Evolutionary conservation across 495 filamentous ascomycete species (phyloP).

Genomic region (Talaromyces thailandensis): DNA sequence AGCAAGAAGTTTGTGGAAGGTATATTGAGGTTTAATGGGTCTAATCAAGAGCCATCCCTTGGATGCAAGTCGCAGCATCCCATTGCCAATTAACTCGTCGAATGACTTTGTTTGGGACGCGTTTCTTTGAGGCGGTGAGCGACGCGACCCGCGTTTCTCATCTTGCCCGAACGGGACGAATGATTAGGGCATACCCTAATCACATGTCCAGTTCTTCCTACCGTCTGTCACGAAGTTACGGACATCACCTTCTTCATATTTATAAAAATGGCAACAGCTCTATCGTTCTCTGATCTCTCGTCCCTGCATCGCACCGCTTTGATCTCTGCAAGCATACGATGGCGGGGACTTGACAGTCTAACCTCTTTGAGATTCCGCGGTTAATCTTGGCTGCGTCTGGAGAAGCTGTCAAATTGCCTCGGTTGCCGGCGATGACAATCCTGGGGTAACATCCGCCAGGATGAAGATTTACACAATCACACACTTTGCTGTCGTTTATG

Average conservation of each 20-base stretch:
- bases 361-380: neutral
- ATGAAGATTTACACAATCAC: neutral
- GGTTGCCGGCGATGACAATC: neutral
- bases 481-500: neutral
- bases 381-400: neutral
- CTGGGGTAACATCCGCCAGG: neutral
- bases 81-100: neutral
- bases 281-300: neutral
- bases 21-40: neutral
- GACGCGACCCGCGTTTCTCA: constrained; percentile 4
- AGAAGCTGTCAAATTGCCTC: neutral
- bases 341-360: neutral
- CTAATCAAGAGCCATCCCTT: neutral
- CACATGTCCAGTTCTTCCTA: neutral
- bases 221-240: neutral
- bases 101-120: constrained; percentile 3
- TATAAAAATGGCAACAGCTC: neutral
- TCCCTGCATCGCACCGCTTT: neutral
- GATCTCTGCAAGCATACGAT: neutral
- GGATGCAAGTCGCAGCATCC: neutral
- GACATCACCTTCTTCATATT: neutral
- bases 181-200: neutral
- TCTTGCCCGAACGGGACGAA: neutral
- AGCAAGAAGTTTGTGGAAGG: neutral
- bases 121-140: constrained; percentile 1